Evolutionary conservation across 75 land plant species (phyloP).

Genomic region (Cunninghamia lanceolata): DNA sequence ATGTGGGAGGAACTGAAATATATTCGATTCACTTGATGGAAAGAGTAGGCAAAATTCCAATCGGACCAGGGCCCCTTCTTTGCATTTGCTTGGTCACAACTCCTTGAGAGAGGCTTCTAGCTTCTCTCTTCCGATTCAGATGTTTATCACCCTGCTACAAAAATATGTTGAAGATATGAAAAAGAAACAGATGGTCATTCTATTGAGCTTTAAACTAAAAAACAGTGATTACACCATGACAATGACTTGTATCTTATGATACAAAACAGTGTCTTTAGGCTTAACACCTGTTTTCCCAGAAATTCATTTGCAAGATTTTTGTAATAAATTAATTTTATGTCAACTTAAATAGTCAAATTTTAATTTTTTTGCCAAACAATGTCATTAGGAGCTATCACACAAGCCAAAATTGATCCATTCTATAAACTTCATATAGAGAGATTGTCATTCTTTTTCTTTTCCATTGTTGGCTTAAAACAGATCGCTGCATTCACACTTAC

Average conservation of each 20-base stretch:
- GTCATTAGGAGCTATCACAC: not conserved
- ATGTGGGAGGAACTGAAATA: too few relatives aligned
- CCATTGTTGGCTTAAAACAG: slow-evolving; percentile 3
- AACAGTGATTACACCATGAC: not conserved
- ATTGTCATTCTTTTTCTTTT: not conserved
- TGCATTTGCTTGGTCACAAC: too few relatives aligned
- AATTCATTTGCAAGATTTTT: not conserved
- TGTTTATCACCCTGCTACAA: too few relatives aligned
- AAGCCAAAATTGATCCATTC: not conserved
- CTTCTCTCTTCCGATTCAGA: too few relatives aligned
- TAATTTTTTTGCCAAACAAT: not conserved
- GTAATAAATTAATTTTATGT: not conserved
- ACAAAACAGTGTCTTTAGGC: not conserved
- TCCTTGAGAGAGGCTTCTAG: too few relatives aligned
- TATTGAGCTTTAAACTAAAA: not conserved
- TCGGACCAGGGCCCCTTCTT: too few relatives aligned
- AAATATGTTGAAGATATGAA: too few relatives aligned
- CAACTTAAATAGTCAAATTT: not conserved
- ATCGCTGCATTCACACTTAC: not conserved
- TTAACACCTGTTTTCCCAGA: not conserved
- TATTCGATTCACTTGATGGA: too few relatives aligned
- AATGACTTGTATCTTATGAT: not conserved
- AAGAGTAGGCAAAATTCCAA: too few relatives aligned
- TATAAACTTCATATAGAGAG: not conserved
- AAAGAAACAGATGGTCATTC: too few relatives aligned